Evolutionary conservation across 2,329 filamentous ascomycete species (phyloP), one percentile per base, ranked within the genome.

Genomic region (Calonectria naviculata): DNA sequence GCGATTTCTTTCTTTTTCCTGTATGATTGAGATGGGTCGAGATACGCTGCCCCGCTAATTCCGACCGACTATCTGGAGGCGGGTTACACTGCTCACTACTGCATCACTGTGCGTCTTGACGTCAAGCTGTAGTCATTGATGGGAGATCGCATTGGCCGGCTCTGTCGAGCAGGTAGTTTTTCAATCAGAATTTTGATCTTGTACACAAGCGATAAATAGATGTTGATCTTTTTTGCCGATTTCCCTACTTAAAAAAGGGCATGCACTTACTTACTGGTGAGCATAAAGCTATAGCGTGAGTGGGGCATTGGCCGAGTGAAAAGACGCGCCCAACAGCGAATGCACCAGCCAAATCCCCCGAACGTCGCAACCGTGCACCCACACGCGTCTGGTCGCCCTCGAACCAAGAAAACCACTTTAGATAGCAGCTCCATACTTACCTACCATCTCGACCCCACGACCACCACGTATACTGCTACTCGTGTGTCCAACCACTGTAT

Each of bases 331-430:
- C 28, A 42, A 13, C n/a, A 26, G 36, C 34, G 8, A 46, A 46
- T 24, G 56, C n/a, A 29, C 6, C 7, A 10, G 54, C 15, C 17
- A 21, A 62, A 58, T 38, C 31, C 24, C 24, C 46, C 44, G 38
- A 47, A 41, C 61, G 41, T 69, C 52, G 49, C 60, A 62, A 60
- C 64, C 54, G 52, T 61, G 65, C 60, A 60, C 61, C 52, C 42
- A 31, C 31, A 65, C 68, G 63, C 63, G 63, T 67, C 63, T 65
- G 29, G 29, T 46, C 46, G 46, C 58, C 56, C 56, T 68, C 36
- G 46, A n/a, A 19, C n/a, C 19, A 46, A 49, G 41, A 61, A 68
- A 65, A 64, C 66, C 44, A 62, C 46, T 66, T 66, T 61, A 68
- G 46, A 70, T 56, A 12, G 34, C 38, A 58, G 44, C 26, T 60